Base-by-base conservation (phyloP, 208 protist species). In the Acanthamoeba royreba region DNA sequence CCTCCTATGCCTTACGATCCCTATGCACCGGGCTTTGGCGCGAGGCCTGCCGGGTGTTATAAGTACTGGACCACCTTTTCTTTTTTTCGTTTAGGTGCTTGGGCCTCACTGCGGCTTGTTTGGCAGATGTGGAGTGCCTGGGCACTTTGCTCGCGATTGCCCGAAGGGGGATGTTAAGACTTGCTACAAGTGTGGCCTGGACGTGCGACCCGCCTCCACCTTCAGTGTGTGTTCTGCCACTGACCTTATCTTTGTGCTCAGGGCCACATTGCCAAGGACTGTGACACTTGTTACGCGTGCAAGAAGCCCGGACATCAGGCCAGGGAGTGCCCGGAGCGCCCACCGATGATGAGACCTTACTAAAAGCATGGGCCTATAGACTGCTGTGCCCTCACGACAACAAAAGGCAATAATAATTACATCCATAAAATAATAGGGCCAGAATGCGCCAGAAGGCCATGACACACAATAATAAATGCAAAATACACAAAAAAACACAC, bases 241-340 rank as follows among this genome's bases (percentile, higher is more conserved):
- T 8, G 77, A 1, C 4, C 35, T 46, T n/a, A 86, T 38, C 43
- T 22, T 61, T 33, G 42, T 33, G 13, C 11, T 0, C 53, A 89
- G 63, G 87, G 87, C 28, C 87, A 92, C 87, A 92, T 92, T 77
- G 87, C 87, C 58, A 72, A 58, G 61, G 87, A 92, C 87, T 92
- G 87, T 31, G 87, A 92, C n/a, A 92, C 45, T 43, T 92, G 87
- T 45, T 92, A 92, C 58, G 47, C 43, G 19, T 92, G 87, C 43
- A 92, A 92, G 35, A 92, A 92, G 63, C 28, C 87, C 0, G 87
- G 87, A 8, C 87, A 92, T 38, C 87, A 81, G 28, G 53, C 87
- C 8, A 46, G 87, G 40, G 87, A 83, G 43, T 83, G 72, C 72
- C 42, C 17, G 9, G 72, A 83, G 72, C 72, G 72, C 35, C 72